Evolutionary conservation across 176 grass and related monocot species (phyloP).

Genomic region (Hordeum marinum): DNA sequence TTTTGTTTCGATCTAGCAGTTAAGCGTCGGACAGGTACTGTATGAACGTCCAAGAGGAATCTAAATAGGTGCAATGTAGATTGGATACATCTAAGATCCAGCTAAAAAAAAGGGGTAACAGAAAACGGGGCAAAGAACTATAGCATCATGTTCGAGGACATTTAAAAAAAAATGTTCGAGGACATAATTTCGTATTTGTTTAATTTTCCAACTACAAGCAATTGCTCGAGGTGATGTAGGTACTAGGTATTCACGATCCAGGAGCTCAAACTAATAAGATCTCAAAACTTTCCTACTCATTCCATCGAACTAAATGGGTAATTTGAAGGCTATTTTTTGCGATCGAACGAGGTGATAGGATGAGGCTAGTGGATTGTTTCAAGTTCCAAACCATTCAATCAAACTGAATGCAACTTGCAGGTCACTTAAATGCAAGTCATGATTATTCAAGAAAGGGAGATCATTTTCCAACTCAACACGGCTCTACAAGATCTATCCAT

Average conservation of each 20-base stretch:
- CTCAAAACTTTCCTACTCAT: background rate
- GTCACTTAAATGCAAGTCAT: slow-evolving; percentile 2
- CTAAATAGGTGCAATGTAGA: background rate
- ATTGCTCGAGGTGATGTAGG: slow-evolving; percentile 1
- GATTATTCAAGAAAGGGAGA: background rate
- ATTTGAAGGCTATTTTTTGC: background rate
- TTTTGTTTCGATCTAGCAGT: background rate
- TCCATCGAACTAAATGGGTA: background rate
- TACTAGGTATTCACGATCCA: background rate
- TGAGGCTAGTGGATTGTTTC: background rate
- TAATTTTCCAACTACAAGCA: background rate
- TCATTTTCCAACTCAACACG: background rate
- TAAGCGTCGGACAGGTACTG: slow-evolving; percentile 3
- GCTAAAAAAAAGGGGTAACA: background rate
- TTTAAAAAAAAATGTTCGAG: background rate
- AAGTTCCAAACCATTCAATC: background rate
- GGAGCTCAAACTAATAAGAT: background rate
- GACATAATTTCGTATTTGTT: background rate
- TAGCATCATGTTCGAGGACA: background rate
- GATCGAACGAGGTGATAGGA: background rate
- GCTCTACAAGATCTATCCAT: slow-evolving; percentile 16
- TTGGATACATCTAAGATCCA: background rate
- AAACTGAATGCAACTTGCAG: slow-evolving; percentile 1
- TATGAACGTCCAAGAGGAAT: slow-evolving; percentile 13
- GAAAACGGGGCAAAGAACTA: background rate